phyloP scores from a whole-genome alignment of 164 flowering plant species.

The Aristolochia californica region DNA sequence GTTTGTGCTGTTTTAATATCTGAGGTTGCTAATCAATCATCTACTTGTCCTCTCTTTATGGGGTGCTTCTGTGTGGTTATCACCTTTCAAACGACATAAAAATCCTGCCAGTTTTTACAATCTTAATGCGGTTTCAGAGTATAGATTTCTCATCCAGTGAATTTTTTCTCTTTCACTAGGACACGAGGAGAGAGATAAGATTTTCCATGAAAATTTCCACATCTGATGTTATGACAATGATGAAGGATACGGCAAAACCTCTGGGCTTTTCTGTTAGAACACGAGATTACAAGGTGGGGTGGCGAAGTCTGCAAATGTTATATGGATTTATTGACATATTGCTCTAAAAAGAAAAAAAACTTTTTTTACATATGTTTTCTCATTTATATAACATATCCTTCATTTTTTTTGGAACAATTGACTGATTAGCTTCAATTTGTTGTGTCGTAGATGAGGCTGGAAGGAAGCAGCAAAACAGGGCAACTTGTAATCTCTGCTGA shows the following conservation, averaged over 20 bases:
- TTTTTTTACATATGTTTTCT: too few relatives aligned
- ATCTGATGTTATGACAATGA: constrained; percentile 6
- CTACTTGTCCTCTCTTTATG: too few relatives aligned
- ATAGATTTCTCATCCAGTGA: neutral
- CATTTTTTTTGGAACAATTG: neutral
- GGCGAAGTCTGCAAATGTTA: too few relatives aligned
- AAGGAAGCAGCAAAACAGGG: constrained; percentile 2
- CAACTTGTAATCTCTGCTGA: constrained; percentile 4
- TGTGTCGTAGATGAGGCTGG: constrained; percentile 6
- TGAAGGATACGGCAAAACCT: constrained; percentile 10
- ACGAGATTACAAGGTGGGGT: constrained; percentile 7
- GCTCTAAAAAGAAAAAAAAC: too few relatives aligned
- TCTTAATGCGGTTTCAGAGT: too few relatives aligned
- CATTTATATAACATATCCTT: too few relatives aligned
- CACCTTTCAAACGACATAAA: too few relatives aligned
- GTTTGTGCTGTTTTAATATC: too few relatives aligned
- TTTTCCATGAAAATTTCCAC: constrained; percentile 9
- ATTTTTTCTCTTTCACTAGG: neutral
- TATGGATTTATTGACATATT: too few relatives aligned
- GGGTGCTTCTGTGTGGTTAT: too few relatives aligned
- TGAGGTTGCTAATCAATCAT: too few relatives aligned
- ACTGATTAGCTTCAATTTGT: neutral
- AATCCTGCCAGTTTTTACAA: too few relatives aligned
- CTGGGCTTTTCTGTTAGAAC: constrained; percentile 7
- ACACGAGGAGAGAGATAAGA: constrained; percentile 4